These are phyloP conservation scores for Blumeria graminis DNA, from an alignment of 2,329 filamentous ascomycete genomes.

Conservation along the genomic window DNA sequence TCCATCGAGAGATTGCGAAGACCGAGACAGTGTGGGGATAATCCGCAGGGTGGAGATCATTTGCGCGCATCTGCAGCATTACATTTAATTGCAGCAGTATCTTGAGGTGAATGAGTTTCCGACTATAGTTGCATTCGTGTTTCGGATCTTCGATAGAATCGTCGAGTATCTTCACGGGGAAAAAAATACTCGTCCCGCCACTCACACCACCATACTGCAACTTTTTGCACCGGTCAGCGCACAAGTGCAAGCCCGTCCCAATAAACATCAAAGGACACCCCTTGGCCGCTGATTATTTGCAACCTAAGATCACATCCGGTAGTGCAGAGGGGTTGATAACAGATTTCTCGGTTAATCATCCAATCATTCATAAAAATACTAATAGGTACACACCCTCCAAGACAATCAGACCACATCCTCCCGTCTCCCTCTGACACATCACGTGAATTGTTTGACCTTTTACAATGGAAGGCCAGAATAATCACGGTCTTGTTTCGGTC, in stretches of 20 bases:
- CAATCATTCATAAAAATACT: slow-evolving; percentile 5
- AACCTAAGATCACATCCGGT: not conserved
- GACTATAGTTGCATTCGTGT: not conserved
- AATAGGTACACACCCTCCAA: slow-evolving; percentile 2
- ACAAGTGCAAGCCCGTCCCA: not conserved
- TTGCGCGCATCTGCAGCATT: not conserved
- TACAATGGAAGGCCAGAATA: slow-evolving; percentile 12
- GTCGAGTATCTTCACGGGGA: not conserved
- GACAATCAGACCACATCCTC: slow-evolving; percentile 1
- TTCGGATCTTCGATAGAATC: not conserved
- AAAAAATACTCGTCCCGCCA: not conserved
- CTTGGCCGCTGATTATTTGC: slow-evolving; percentile 1
- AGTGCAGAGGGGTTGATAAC: not conserved
- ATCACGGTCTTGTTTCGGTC: slow-evolving; percentile 10
- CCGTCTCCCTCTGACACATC: not conserved
- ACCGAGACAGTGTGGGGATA: not conserved
- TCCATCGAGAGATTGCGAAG: slow-evolving; percentile 1
- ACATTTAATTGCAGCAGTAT: not conserved
- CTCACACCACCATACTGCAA: not conserved
- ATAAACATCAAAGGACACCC: not conserved
- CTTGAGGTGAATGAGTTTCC: not conserved
- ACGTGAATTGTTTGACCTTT: not conserved
- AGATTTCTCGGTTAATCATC: slow-evolving; percentile 10
- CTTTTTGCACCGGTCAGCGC: not conserved
- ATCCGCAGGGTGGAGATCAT: not conserved